These are phyloP conservation scores for Desmodesmus armatus DNA, from an alignment of 139 green algal species.

Conservation along the genomic window DNA sequence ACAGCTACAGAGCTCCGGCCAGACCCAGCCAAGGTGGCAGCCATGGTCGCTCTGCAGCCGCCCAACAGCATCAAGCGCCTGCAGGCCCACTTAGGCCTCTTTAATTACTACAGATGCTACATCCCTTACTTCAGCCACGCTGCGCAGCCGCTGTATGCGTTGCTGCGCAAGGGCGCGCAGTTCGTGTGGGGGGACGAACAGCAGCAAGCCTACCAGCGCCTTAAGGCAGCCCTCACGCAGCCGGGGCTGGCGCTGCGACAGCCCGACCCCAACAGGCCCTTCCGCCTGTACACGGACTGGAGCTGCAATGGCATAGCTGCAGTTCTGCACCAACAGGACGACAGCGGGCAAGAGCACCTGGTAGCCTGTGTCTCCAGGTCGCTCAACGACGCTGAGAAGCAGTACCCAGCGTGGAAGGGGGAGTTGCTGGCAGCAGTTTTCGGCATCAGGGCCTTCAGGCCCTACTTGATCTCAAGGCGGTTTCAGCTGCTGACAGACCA, in stretches of 20 bases:
- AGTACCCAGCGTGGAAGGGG: background rate
- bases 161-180: conserved; percentile 39
- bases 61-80: conserved; percentile 44
- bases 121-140: conserved; percentile 44
- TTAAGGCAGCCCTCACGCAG: conserved; percentile 11
- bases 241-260: conserved; percentile 2
- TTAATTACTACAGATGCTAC: conserved; percentile 53
- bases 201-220: conserved; percentile 12
- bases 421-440: conserved; percentile 25
- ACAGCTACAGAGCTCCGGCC: conserved; percentile 27
- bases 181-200: conserved; percentile 33
- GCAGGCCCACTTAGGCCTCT: conserved; percentile 45
- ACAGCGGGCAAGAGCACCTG: too few species aligned
- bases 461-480: background rate
- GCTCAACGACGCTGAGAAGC: conserved; percentile 33
- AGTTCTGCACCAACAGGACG: too few species aligned
- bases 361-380: too few species aligned
- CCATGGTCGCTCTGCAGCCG: conserved; percentile 46
- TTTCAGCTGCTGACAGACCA: conserved; percentile 24
- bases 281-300: conserved; percentile 45
- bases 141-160: conserved; percentile 35
- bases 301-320: conserved; percentile 33
- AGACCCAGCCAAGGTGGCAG: conserved; percentile 45
- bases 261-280: background rate
- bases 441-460: background rate